Evolutionary conservation across 2,329 filamentous ascomycete species (phyloP).

Genomic region (Trichoderma asperellum): DNA sequence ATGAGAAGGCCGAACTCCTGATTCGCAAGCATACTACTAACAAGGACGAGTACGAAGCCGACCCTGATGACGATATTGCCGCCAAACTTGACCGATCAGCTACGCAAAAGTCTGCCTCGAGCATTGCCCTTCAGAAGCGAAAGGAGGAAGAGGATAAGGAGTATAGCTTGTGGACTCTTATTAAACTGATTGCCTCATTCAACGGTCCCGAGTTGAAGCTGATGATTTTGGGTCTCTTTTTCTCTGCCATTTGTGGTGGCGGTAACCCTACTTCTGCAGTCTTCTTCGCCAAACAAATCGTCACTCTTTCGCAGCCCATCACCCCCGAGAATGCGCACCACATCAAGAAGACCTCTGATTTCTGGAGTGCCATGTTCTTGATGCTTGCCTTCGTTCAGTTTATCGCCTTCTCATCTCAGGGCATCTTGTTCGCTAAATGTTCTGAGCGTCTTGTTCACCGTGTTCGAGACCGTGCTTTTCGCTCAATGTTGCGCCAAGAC

Average conservation of each 20-base stretch:
- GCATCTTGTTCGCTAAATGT: constrained; percentile 77
- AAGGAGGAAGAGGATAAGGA: constrained; percentile 54
- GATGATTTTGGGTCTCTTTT: constrained; percentile 77
- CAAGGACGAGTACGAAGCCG: constrained; percentile 50
- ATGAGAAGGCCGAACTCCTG: constrained; percentile 56
- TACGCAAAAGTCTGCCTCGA: constrained; percentile 68
- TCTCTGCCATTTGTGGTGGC: constrained; percentile 76
- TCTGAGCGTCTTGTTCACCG: constrained; percentile 83
- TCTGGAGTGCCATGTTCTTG: constrained; percentile 88
- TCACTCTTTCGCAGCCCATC: constrained; percentile 63
- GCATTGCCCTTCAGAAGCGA: constrained; percentile 65
- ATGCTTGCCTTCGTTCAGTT: constrained; percentile 80
- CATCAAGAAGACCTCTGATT: constrained; percentile 74
- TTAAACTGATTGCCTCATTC: constrained; percentile 80
- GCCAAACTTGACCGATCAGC: constrained; percentile 60
- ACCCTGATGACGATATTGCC: constrained; percentile 66
- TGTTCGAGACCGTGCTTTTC: constrained; percentile 83
- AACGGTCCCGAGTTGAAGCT: constrained; percentile 72
- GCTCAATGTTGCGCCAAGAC: constrained; percentile 88
- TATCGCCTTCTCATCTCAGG: constrained; percentile 69
- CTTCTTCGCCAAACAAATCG: constrained; percentile 88
- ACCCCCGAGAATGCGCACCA: constrained; percentile 55
- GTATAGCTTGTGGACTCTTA: constrained; percentile 74
- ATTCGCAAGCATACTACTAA: constrained; percentile 51
- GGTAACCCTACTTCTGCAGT: constrained; percentile 73